Evolutionary conservation across 768 basidiomycete species (phyloP).

Genomic region (Suillus subaureus): DNA sequence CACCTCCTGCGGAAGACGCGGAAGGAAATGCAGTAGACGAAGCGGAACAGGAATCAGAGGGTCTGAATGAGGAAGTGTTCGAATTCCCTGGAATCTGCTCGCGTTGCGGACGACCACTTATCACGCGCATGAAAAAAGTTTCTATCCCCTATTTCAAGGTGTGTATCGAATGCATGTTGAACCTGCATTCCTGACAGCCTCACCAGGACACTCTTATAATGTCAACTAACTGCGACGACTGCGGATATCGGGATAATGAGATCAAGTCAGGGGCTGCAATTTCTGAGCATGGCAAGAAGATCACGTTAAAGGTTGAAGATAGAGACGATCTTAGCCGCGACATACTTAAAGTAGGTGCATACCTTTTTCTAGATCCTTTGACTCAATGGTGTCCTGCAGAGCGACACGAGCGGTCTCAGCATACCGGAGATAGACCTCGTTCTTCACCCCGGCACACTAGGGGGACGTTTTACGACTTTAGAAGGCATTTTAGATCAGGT

Average conservation of each 20-base stretch:
- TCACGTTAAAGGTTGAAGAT: slow-evolving; percentile 89
- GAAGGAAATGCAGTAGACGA: slow-evolving; percentile 12
- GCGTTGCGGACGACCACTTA: slow-evolving; percentile 78
- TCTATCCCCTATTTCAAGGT: slow-evolving; percentile 98
- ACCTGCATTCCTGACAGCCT: not conserved
- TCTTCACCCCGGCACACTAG: slow-evolving; percentile 90
- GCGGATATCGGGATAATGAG: slow-evolving; percentile 97
- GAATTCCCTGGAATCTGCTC: slow-evolving; percentile 88
- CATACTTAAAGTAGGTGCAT: slow-evolving; percentile 76
- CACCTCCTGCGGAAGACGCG: slow-evolving; percentile 48
- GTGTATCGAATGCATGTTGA: not conserved
- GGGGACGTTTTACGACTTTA: slow-evolving; percentile 95
- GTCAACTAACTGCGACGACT: slow-evolving; percentile 95
- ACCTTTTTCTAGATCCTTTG: not conserved
- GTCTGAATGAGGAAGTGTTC: slow-evolving; percentile 80
- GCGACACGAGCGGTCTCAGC: slow-evolving; percentile 10
- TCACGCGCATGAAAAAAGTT: slow-evolving; percentile 96
- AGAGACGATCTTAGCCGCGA: slow-evolving; percentile 91
- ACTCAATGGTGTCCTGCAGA: slow-evolving; percentile 48
- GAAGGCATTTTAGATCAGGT: slow-evolving; percentile 95
- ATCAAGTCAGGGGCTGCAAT: slow-evolving; percentile 94
- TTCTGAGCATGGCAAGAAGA: slow-evolving; percentile 82
- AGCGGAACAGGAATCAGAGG: slow-evolving; percentile 34
- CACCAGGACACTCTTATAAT: slow-evolving; percentile 91
- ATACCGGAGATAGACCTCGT: slow-evolving; percentile 96